Conservation (phyloP, 495 filamentous ascomycete species). For the Xylaria sp. region DNA sequence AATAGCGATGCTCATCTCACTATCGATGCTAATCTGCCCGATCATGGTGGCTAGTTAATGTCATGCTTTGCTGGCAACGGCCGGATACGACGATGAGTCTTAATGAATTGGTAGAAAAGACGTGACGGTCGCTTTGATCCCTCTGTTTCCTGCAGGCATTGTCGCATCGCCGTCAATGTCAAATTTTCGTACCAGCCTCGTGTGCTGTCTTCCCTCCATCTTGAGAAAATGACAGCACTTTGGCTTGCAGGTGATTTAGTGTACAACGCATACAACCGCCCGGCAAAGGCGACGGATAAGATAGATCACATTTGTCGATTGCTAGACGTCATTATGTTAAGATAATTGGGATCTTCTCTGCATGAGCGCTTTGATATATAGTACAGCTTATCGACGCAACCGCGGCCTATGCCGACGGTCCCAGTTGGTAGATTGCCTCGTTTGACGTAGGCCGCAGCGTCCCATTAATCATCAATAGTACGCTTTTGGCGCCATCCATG, state of each 20-base stretch:
- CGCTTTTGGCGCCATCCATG: background rate
- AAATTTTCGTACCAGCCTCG: conserved; percentile 17
- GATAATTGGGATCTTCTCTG: background rate
- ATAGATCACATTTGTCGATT: conserved; percentile 7
- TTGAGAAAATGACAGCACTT: conserved; percentile 19
- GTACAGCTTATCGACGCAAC: background rate
- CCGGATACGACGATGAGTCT: conserved; percentile 7
- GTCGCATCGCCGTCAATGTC: conserved; percentile 18
- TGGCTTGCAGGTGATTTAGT: conserved; percentile 18
- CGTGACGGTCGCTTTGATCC: conserved; percentile 16
- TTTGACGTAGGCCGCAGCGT: background rate
- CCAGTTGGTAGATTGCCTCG: conserved; percentile 5
- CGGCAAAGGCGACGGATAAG: conserved; percentile 7
- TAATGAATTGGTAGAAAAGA: conserved; percentile 16
- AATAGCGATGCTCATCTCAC: conserved; percentile 12
- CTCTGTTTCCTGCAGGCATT: background rate
- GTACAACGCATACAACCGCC: conserved; percentile 15
- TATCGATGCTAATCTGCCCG: conserved; percentile 1
- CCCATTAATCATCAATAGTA: background rate
- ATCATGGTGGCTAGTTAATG: conserved; percentile 24
- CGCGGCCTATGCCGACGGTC: background rate
- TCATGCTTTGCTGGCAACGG: conserved; percentile 30
- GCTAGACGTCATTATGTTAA: conserved; percentile 3
- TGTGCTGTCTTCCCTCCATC: conserved; percentile 29
- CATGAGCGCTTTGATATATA: background rate